These are phyloP conservation scores for Begonia loranthoides DNA, from an alignment of 306 rosid genomes.

Conservation along the genomic window DNA sequence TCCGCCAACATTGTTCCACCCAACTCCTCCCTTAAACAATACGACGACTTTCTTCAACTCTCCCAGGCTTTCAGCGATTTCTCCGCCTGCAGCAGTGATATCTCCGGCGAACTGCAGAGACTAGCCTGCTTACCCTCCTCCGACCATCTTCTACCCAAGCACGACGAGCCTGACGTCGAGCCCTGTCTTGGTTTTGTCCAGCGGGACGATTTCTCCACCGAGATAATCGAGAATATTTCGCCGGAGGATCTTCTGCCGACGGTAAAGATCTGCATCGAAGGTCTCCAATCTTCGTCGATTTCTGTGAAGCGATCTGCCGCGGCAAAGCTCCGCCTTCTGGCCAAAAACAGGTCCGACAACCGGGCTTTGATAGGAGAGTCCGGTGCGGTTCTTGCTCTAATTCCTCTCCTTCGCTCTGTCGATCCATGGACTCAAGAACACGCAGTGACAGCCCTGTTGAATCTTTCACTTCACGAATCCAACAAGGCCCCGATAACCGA, in stretches of 20 bases:
- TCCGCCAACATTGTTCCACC: too few relatives aligned
- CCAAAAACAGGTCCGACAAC: constrained; percentile 74
- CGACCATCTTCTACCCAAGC: too few relatives aligned
- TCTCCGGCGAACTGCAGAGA: constrained; percentile 69
- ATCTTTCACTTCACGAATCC: constrained; percentile 15
- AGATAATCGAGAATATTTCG: constrained; percentile 18
- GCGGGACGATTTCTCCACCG: constrained; percentile 37
- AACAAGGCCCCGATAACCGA: too few relatives aligned
- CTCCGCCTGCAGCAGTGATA: constrained; percentile 68
- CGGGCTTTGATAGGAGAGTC: constrained; percentile 66
- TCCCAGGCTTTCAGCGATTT: constrained; percentile 74
- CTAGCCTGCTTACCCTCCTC: constrained; percentile 50
- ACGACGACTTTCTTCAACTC: constrained; percentile 29
- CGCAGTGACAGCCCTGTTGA: constrained; percentile 55
- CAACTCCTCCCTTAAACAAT: too few relatives aligned
- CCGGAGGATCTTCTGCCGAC: constrained; percentile 26
- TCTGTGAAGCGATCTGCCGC: constrained; percentile 78
- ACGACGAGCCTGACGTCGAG: constrained; percentile 25
- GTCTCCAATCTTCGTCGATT: constrained; percentile 47
- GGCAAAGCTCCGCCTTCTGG: constrained; percentile 60
- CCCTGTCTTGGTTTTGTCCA: too few relatives aligned
- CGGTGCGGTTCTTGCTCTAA: constrained; percentile 13
- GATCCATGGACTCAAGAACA: constrained; percentile 86
- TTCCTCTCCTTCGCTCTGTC: constrained; percentile 64
- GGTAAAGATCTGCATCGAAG: constrained; percentile 78